Evolutionary conservation across 108 stramenopile species (phyloP), one percentile per base, ranked within the genome.

Genomic region (Cyclotella baltica): DNA sequence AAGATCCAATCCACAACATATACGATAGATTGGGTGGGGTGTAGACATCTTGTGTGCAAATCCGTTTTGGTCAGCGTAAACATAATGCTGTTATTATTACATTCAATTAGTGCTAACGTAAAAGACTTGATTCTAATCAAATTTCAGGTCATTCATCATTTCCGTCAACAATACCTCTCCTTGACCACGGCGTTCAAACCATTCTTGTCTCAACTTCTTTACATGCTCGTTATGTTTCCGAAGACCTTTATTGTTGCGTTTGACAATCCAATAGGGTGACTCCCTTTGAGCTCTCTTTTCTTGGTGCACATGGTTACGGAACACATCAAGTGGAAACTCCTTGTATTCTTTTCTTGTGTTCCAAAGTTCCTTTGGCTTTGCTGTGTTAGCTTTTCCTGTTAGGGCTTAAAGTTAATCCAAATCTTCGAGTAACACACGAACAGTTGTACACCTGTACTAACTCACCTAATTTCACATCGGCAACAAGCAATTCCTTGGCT

Each of bases 221-320:
- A 48, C 66, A 18, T 67, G 25, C 5, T 47, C 47, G 13, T 50
- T 18, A 11, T 47, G 66, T 28, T 30, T 43, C 28, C 30, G 20
- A 15, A 15, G 28, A 8, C 66, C 66, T 50, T 28, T 47, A 22
- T 67, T 67, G 28, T 67, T 46, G 46, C 66, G 46, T 30, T 67
- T 67, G 4, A 48, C 11, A 4, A 18, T 10, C 66, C 47, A 50
- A 9, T 28, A 67, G 1, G 46, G 22, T 27, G 11, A 22, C 18
- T 43, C 66, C 6, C 47, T 3, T 67, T 67, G 66, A 8, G 23
- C 28, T 29, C 66, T 67, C 29, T 67, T 67, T 50, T 67, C 66
- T 47, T 47, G 47, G 25, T 48, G 27, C 1, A 67, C 15, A 15
- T 67, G 46, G 23, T 23, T 50, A 27, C 43, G 23, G 28, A 67